Conservation (phyloP, 1,284 basidiomycete genomes). For the Tylopilus sp. region DNA sequence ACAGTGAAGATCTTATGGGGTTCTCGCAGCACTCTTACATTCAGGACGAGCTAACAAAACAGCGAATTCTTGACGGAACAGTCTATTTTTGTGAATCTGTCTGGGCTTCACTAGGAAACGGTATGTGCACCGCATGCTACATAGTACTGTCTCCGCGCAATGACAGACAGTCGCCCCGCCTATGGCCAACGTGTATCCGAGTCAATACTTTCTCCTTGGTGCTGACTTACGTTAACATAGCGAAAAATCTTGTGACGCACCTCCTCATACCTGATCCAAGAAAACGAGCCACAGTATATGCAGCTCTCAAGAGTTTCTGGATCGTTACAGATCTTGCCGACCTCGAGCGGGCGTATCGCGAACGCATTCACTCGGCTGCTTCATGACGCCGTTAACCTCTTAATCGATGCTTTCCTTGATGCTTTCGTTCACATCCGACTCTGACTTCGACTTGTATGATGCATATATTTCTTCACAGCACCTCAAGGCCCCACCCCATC, state of each 20-base stretch:
- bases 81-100: constrained; percentile 50
- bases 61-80: constrained; percentile 60
- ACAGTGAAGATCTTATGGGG: constrained; percentile 30
- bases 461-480: neutral
- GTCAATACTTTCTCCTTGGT: neutral
- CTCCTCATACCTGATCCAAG: constrained; percentile 56
- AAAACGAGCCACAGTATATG: constrained; percentile 56
- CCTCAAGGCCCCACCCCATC: neutral
- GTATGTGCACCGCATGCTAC: constrained; percentile 39
- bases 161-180: neutral
- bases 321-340: constrained; percentile 57
- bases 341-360: constrained; percentile 56
- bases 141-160: neutral
- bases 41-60: constrained; percentile 59
- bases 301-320: constrained; percentile 60
- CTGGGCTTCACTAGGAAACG: constrained; percentile 57
- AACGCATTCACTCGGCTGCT: constrained; percentile 41
- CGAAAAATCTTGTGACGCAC: constrained; percentile 50
- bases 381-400: constrained; percentile 11
- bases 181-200: neutral
- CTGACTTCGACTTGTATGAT: neutral
- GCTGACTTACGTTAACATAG: constrained; percentile 35
- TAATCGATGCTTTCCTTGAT: neutral
- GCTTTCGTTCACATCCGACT: neutral
- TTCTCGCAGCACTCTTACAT: constrained; percentile 47